A percentile compares a stretch with the other conserved stretches of the same genome.
These are phyloP conservation scores for Myxozyma sirexii DNA, from an alignment of 805 yeast genomes.

Conservation along the genomic window DNA sequence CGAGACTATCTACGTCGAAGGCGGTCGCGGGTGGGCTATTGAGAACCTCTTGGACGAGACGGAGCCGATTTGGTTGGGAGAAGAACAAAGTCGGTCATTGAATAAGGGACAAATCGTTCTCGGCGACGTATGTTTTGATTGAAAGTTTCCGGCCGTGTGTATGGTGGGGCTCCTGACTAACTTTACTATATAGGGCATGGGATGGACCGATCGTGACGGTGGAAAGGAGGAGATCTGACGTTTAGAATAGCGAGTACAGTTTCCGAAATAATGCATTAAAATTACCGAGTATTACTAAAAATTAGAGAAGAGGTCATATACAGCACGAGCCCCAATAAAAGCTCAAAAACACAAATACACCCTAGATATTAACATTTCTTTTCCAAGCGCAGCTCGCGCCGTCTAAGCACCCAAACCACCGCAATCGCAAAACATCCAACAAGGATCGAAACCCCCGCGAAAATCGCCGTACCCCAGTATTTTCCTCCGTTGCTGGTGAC, in stretches of 20 bases:
- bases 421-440: neutral
- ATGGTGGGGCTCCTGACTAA: no score
- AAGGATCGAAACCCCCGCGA: conserved; percentile 17
- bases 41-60: conserved; percentile 14
- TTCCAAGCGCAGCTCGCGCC: neutral
- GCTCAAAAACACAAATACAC: no score
- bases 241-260: neutral
- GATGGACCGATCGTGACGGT: conserved; percentile 18
- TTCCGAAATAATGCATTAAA: no score
- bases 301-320: no score
- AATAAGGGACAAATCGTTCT: conserved; percentile 14
- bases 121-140: conserved; percentile 13
- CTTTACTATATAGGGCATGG: conserved; percentile 22
- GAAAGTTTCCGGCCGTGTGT: no score
- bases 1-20: conserved; percentile 18
- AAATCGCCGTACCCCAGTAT: conserved; percentile 29
- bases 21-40: conserved; percentile 21
- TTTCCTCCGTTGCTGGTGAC: conserved; percentile 23
- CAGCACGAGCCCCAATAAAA: no score
- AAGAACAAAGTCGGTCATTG: conserved; percentile 5
- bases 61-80: conserved; percentile 24
- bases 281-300: no score
- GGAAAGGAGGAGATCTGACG: conserved; percentile 5
- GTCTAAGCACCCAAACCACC: neutral
- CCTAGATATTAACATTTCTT: no score